Evolutionary conservation across 371 early-diverging fungal genomes (phyloP).

Genomic region (Amoeboaphelidium protococcarum): DNA sequence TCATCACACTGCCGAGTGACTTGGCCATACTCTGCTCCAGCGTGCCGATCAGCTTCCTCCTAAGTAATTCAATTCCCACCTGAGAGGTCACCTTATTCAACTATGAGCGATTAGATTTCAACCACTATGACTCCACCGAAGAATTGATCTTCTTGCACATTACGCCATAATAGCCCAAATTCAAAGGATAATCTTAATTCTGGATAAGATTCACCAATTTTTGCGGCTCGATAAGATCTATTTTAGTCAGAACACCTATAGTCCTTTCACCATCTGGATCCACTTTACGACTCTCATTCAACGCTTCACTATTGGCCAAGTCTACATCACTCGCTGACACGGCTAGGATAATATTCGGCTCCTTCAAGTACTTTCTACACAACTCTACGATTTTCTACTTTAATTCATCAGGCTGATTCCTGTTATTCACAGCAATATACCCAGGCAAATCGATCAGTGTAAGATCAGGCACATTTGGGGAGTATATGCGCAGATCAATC

Average conservation of each 20-base stretch:
- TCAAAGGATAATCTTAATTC: slow-evolving; percentile 72
- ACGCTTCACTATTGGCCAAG: slow-evolving; percentile 91
- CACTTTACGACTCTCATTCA: slow-evolving; percentile 49
- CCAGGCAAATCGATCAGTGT: slow-evolving; percentile 96
- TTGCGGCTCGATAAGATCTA: slow-evolving; percentile 82
- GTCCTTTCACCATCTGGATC: slow-evolving; percentile 88
- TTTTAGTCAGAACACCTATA: slow-evolving; percentile 95
- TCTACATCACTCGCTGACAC: slow-evolving; percentile 96
- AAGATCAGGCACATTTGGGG: slow-evolving; percentile 80
- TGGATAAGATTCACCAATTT: slow-evolving; percentile 50
- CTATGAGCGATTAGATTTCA: not conserved
- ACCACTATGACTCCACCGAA: not conserved
- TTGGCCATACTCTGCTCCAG: slow-evolving; percentile 75
- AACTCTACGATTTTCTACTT: slow-evolving; percentile 79
- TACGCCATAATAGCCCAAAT: slow-evolving; percentile 92
- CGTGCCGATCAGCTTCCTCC: slow-evolving; percentile 41
- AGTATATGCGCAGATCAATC: slow-evolving; percentile 77
- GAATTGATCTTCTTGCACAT: slow-evolving; percentile 40
- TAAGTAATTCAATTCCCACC: not conserved
- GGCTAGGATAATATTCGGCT: slow-evolving; percentile 87
- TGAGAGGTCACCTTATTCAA: not conserved
- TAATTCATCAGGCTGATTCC: slow-evolving; percentile 72
- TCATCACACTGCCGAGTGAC: slow-evolving; percentile 45
- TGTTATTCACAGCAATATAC: slow-evolving; percentile 82
- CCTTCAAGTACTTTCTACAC: slow-evolving; percentile 70